phyloP scores from a whole-genome alignment of 2,329 filamentous ascomycete species.

The Plenodomus biglobosus region DNA sequence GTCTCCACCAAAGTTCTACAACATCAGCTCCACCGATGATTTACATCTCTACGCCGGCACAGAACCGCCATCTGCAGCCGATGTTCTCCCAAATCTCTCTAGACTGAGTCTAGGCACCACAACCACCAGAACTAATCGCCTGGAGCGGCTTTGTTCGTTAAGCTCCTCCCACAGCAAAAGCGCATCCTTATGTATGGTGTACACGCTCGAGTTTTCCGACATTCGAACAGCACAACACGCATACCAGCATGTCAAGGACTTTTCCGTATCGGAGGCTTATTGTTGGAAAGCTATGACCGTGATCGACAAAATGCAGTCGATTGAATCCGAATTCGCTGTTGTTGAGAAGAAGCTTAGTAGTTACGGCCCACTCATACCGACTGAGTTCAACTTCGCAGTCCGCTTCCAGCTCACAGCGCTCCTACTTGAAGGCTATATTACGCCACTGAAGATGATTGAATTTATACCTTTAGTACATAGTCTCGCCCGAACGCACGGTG shows the following conservation, averaged over 20 bases:
- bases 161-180: conserved; percentile 43
- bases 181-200: conserved; percentile 54
- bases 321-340: conserved; percentile 58
- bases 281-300: conserved; percentile 16
- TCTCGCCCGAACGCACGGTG: conserved; percentile 42
- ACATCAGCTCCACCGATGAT: conserved; percentile 18
- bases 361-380: background rate
- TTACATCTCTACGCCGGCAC: conserved; percentile 22
- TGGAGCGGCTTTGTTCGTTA: conserved; percentile 42
- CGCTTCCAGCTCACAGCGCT: conserved; percentile 30
- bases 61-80: conserved; percentile 1
- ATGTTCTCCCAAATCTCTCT: conserved; percentile 1
- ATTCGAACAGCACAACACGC: conserved; percentile 18
- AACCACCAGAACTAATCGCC: conserved; percentile 5
- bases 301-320: conserved; percentile 60
- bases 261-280: conserved; percentile 20
- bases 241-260: conserved; percentile 41
- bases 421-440: conserved; percentile 27
- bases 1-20: conserved; percentile 46
- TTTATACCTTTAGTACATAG: conserved; percentile 25
- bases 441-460: conserved; percentile 14
- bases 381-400: conserved; percentile 16
- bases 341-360: conserved; percentile 58
- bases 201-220: conserved; percentile 42
- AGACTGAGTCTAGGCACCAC: conserved; percentile 5